Conservation (phyloP, 1,284 basidiomycete species). For the Salmacisia buchloeana region DNA sequence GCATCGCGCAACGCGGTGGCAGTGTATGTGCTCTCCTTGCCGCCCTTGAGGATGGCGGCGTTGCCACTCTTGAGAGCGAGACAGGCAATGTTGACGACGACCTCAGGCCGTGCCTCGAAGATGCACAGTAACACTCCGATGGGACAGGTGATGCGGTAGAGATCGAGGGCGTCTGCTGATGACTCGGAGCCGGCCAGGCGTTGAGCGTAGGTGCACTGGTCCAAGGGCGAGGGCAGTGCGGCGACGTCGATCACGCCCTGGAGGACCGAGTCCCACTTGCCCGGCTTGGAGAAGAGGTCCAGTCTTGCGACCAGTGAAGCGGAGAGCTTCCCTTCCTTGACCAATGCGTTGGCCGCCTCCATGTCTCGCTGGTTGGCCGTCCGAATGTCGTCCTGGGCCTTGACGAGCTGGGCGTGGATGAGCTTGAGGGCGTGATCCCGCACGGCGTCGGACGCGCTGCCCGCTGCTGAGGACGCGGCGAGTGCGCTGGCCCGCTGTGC, state of each 20-base stretch:
- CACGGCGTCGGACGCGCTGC: neutral
- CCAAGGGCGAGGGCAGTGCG: conserved; percentile 75
- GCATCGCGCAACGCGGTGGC: conserved; percentile 49
- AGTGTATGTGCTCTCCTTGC: conserved; percentile 38
- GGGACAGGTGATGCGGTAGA: conserved; percentile 91
- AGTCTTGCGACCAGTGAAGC: conserved; percentile 74
- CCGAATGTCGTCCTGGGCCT: conserved; percentile 19
- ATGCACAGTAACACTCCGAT: conserved; percentile 95
- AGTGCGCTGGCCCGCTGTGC: conserved; percentile 1
- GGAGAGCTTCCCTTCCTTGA: conserved; percentile 75
- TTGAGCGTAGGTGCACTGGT: conserved; percentile 77
- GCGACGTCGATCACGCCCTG: conserved; percentile 85
- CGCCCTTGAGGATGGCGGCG: conserved; percentile 50
- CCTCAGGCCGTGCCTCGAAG: conserved; percentile 95
- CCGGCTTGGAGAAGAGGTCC: conserved; percentile 68
- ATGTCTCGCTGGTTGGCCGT: conserved; percentile 40
- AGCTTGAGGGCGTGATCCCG: conserved; percentile 1
- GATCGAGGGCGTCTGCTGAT: conserved; percentile 58
- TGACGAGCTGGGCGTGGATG: neutral
- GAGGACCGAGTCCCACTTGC: conserved; percentile 92
- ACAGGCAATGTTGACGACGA: conserved; percentile 93
- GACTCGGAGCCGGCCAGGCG: conserved; percentile 60
- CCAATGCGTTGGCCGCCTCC: conserved; percentile 63
- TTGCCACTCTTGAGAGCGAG: conserved; percentile 92
- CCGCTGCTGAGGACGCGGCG: neutral